phyloP scores from a whole-genome alignment of 192 early-diverging fungal species.

The Radiomyces spectabilis region DNA sequence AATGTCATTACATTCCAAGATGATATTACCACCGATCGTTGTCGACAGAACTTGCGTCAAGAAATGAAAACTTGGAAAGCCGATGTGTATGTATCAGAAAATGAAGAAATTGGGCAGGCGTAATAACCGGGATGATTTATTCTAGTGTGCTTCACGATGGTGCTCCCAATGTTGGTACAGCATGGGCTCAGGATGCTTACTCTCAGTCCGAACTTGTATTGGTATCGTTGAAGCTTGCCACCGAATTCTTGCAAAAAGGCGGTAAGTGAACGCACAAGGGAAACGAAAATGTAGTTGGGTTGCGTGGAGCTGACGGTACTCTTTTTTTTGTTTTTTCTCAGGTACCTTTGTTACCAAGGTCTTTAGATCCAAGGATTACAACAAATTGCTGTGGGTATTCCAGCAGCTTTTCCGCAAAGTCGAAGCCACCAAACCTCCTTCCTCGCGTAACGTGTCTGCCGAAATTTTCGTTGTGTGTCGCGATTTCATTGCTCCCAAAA shows the following conservation, averaged over 20 bases:
- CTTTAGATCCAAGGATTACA: constrained; percentile 99
- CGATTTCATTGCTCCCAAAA: constrained; percentile 88
- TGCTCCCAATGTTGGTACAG: constrained; percentile 95
- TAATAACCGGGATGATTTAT: neutral
- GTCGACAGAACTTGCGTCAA: constrained; percentile 72
- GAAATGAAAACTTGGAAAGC: constrained; percentile 98
- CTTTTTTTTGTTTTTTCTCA: neutral
- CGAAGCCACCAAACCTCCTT: constrained; percentile 97
- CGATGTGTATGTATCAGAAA: constrained; percentile 78
- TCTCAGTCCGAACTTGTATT: constrained; percentile 90
- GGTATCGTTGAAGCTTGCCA: constrained; percentile 87
- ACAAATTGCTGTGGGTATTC: constrained; percentile 97
- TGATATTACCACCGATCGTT: constrained; percentile 95
- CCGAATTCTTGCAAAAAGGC: constrained; percentile 85
- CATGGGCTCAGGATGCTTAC: constrained; percentile 97
- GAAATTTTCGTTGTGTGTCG: constrained; percentile 99
- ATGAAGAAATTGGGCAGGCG: neutral
- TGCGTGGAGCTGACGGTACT: neutral
- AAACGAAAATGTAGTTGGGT: too few relatives aligned
- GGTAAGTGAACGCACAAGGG: constrained; percentile 34
- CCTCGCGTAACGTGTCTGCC: constrained; percentile 96
- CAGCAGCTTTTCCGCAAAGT: constrained; percentile 94
- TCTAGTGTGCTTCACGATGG: constrained; percentile 91
- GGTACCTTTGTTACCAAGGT: constrained; percentile 94
- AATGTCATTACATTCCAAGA: constrained; percentile 92